These are phyloP conservation scores for Cryptococcus neoformans DNA, from an alignment of 1,284 basidiomycete genomes.

Conservation along the genomic window DNA sequence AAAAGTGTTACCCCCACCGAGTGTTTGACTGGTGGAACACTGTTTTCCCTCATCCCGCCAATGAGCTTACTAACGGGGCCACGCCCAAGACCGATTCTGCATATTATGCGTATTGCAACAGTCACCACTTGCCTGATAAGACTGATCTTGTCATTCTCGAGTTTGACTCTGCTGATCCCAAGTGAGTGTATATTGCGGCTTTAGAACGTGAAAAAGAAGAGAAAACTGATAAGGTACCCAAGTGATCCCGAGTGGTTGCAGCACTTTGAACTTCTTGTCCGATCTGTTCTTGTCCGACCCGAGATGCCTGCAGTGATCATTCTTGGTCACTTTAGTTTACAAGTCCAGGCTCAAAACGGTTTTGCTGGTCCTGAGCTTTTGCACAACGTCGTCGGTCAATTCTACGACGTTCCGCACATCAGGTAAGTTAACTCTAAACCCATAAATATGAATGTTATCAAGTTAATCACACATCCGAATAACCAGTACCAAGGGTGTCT, in stretches of 20 bases:
- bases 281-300: slow-evolving; percentile 79
- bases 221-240: slow-evolving; percentile 7
- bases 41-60: slow-evolving; percentile 89
- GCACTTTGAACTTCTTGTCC: slow-evolving; percentile 85
- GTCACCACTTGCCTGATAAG: slow-evolving; percentile 84
- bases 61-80: slow-evolving; percentile 92
- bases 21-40: slow-evolving; percentile 96
- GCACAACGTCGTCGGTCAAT: slow-evolving; percentile 85
- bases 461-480: neutral
- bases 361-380: slow-evolving; percentile 82
- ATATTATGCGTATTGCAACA: slow-evolving; percentile 89
- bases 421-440: slow-evolving; percentile 49
- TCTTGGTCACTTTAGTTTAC: slow-evolving; percentile 86
- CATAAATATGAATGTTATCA: neutral
- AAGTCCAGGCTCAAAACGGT: slow-evolving; percentile 70
- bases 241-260: slow-evolving; percentile 70
- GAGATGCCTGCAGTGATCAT: slow-evolving; percentile 86
- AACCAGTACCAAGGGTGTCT: slow-evolving; percentile 68
- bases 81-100: slow-evolving; percentile 81
- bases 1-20: slow-evolving; percentile 79
- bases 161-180: slow-evolving; percentile 81
- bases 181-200: slow-evolving; percentile 55
- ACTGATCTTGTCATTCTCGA: slow-evolving; percentile 92
- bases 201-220: neutral
- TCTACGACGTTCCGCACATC: slow-evolving; percentile 91